Evolutionary conservation across 257 asterid genomes (phyloP), one percentile per base, ranked within the genome.

Genomic region (Jasminum sambac): DNA sequence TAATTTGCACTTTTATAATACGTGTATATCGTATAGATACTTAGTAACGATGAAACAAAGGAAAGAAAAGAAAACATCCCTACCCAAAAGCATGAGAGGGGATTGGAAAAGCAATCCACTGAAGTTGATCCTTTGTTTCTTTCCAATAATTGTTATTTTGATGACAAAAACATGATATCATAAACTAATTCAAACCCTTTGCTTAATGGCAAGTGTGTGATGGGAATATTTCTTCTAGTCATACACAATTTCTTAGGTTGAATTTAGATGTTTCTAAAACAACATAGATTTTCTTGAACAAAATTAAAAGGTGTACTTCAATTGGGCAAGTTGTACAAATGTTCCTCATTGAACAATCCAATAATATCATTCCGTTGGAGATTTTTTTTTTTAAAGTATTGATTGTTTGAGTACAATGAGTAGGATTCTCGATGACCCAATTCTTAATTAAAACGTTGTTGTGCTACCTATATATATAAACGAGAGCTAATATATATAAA

Each of bases 51-150:
- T 8, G 14, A 55, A 17, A 23, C 16, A 6, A 19, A 10, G 14
- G 10, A 55, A 55, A 8, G 30, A 8, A 7, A 7, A 10, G 19
- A 55, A 55, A 8, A 30, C 1, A 55, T 11, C 9, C 36, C 34
- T 11, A 8, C 14, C 21, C 14, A 21, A 21, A 55, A 55, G 34
- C 34, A 55, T 21, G 62, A 55, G 62, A 55, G 25, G 62, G 14
- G n/a, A n/a, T 2, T 14, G 62, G 16, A 55, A 23, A 19, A 17
- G 23, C 3, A 19, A 55, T 55, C 60, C 25, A n/a, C 13, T 52
- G 30, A 52, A 52, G 21, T 52, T 52, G 60, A 52, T 52, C 8
- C 36, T 55, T 55, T 55, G 62, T 55, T 55, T 55, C 62, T 55
- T 8, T 55, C 19, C 62, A 55, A 55, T 55, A 9, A 55, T 55